Percentiles rank a stretch among this genome's conserved stretches.
phyloP scores from a whole-genome alignment of 805 yeast species.

The Teunomyces panamensis region DNA sequence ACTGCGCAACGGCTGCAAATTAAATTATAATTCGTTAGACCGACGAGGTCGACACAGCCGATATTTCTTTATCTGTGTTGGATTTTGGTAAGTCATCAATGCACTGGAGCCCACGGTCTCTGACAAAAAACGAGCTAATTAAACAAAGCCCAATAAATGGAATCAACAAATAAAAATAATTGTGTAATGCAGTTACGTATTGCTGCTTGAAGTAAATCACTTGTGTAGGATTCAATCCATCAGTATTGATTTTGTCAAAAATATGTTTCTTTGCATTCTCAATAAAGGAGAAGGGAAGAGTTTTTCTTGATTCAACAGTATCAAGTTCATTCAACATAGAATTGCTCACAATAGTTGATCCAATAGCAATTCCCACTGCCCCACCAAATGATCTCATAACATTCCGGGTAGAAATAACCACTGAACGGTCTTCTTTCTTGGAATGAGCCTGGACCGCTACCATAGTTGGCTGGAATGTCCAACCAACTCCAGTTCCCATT shows the following conservation, averaged over 20 bases:
- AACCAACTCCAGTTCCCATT: slow-evolving; percentile 43
- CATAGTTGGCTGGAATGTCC: slow-evolving; percentile 53
- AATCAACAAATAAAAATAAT: slow-evolving; percentile 20
- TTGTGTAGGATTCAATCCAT: slow-evolving; percentile 18
- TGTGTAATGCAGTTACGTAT: slow-evolving; percentile 19
- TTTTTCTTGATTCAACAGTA: not conserved
- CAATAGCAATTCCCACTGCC: slow-evolving; percentile 55
- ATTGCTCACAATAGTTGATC: slow-evolving; percentile 38
- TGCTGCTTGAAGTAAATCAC: slow-evolving; percentile 11
- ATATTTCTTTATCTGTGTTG: slow-evolving; percentile 8
- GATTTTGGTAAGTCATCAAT: slow-evolving; percentile 24
- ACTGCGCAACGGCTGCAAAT: not conserved
- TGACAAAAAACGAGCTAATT: slow-evolving; percentile 25
- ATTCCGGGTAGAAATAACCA: slow-evolving; percentile 55
- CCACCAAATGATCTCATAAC: slow-evolving; percentile 60
- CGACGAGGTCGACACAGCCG: slow-evolving; percentile 1
- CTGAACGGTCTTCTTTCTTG: slow-evolving; percentile 51
- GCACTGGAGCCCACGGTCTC: slow-evolving; percentile 38
- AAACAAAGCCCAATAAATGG: slow-evolving; percentile 23
- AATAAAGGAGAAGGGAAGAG: slow-evolving; percentile 14
- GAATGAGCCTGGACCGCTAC: slow-evolving; percentile 57
- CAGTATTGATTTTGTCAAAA: slow-evolving; percentile 25
- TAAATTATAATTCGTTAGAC: not conserved
- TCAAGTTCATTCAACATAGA: slow-evolving; percentile 24
- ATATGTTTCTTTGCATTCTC: slow-evolving; percentile 15